A percentile compares a stretch with the other conserved stretches of the same genome.
phyloP scores from a whole-genome alignment of 352 stramenopile species.

The Globisporangium barbulae region DNA sequence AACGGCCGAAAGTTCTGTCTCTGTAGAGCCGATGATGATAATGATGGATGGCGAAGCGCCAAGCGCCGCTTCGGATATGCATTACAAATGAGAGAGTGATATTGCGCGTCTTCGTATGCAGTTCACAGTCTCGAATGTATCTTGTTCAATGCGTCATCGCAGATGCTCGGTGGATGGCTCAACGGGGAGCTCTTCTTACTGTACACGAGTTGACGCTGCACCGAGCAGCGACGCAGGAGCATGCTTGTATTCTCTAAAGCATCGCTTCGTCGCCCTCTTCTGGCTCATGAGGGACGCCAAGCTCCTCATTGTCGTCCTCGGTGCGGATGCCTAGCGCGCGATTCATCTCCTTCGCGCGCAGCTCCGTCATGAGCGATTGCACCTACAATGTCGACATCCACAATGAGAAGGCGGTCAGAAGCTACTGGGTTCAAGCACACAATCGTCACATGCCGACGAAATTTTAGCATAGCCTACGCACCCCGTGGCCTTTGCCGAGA shows the following conservation, averaged over 20 bases:
- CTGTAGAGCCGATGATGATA: not conserved
- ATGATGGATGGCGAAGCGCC: not conserved
- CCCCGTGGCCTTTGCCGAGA: conserved; percentile 48
- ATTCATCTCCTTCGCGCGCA: conserved; percentile 50
- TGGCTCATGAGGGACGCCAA: conserved; percentile 8
- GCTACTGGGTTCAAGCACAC: not conserved
- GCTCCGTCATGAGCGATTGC: conserved; percentile 54
- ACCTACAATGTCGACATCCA: conserved; percentile 24
- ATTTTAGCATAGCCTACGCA: conserved; percentile 5
- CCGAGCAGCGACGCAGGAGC: not conserved
- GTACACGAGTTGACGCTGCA: conserved; percentile 7
- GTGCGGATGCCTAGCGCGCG: conserved; percentile 24
- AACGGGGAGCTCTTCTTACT: conserved; percentile 1
- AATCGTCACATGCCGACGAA: not conserved
- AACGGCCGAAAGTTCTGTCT: not conserved
- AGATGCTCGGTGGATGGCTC: not conserved
- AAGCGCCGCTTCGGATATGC: not conserved
- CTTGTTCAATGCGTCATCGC: not conserved
- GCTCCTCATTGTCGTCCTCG: conserved; percentile 16
- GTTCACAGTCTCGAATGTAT: no score
- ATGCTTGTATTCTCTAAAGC: conserved; percentile 17
- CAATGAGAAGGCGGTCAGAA: not conserved
- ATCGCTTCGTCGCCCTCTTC: conserved; percentile 39
- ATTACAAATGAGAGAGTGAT: no score
- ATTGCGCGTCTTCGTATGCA: not conserved